A percentile compares a stretch with the other conserved stretches of the same genome.
phyloP scores from a whole-genome alignment of 768 basidiomycete genomes.

The Tylopilus balloui region DNA sequence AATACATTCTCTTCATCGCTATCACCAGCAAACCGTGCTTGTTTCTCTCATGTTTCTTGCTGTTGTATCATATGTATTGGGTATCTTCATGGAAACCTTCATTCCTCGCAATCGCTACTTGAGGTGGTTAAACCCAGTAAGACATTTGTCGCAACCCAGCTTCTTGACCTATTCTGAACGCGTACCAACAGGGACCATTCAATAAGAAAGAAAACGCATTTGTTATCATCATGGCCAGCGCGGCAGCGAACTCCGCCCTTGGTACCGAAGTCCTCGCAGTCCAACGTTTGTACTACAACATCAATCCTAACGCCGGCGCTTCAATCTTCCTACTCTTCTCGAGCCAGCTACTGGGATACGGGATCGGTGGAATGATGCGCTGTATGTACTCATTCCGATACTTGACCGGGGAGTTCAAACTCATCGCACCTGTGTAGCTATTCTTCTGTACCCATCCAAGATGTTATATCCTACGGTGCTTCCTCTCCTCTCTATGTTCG shows the following conservation, averaged over 20 bases:
- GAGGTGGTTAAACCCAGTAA: conserved; percentile 49
- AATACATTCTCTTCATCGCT: not conserved
- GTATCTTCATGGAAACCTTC: conserved; percentile 41
- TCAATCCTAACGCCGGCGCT: conserved; percentile 43
- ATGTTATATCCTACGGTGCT: conserved; percentile 39
- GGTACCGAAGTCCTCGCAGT: conserved; percentile 54
- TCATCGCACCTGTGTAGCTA: conserved; percentile 5
- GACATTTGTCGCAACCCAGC: not conserved
- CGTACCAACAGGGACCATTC: conserved; percentile 41
- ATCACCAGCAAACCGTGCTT: conserved; percentile 44
- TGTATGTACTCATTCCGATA: conserved; percentile 26
- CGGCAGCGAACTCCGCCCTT: conserved; percentile 51
- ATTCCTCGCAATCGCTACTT: conserved; percentile 43
- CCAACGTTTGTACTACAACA: conserved; percentile 50
- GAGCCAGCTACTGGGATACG: conserved; percentile 42
- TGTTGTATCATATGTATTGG: conserved; percentile 48
- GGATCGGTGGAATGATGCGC: conserved; percentile 51
- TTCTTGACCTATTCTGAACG: not conserved
- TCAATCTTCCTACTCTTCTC: conserved; percentile 45
- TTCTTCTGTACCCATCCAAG: conserved; percentile 41
- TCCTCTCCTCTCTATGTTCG: conserved; percentile 25
- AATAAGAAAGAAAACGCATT: conserved; percentile 60
- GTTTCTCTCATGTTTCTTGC: conserved; percentile 55
- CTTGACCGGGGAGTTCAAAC: not conserved
- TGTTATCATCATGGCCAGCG: conserved; percentile 44